Conservation (phyloP, 2,329 filamentous ascomycete species). For the Fonsecaea pedrosoi region DNA sequence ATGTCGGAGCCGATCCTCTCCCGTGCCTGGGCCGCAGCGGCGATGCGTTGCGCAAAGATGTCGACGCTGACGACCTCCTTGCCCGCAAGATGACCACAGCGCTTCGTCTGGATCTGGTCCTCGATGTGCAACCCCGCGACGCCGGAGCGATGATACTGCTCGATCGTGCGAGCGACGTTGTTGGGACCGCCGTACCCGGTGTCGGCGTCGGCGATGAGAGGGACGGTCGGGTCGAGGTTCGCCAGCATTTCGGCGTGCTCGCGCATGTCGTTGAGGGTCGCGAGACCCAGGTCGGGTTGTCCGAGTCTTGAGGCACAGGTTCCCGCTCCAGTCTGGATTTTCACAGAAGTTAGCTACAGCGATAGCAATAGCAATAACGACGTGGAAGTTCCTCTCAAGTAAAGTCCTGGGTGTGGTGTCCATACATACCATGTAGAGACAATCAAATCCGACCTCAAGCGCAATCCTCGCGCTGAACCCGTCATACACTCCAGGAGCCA, state of each 20-base stretch:
- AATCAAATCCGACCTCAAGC: constrained; percentile 65
- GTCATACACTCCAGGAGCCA: constrained; percentile 72
- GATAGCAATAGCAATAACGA: background rate
- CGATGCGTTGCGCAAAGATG: constrained; percentile 47
- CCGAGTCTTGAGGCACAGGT: constrained; percentile 57
- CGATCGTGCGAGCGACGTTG: constrained; percentile 57
- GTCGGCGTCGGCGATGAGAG: constrained; percentile 62
- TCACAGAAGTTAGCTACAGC: background rate
- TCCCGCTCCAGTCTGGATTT: constrained; percentile 55
- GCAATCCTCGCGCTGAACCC: constrained; percentile 46
- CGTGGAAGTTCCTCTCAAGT: too few species aligned
- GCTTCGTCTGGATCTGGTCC: constrained; percentile 48
- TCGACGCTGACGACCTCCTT: constrained; percentile 48
- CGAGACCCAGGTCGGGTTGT: constrained; percentile 59
- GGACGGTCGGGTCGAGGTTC: constrained; percentile 55
- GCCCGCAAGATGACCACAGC: constrained; percentile 49
- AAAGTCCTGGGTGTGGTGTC: too few species aligned
- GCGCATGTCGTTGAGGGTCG: constrained; percentile 60
- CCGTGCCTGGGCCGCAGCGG: constrained; percentile 50
- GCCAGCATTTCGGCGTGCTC: constrained; percentile 62
- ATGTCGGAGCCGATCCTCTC: constrained; percentile 47
- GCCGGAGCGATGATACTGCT: constrained; percentile 59
- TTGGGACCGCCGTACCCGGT: constrained; percentile 60
- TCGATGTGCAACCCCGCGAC: constrained; percentile 65
- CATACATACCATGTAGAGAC: constrained; percentile 70